Evolutionary conservation across 495 filamentous ascomycete species (phyloP).

Genomic region (Hypomontagnella monticulosa): DNA sequence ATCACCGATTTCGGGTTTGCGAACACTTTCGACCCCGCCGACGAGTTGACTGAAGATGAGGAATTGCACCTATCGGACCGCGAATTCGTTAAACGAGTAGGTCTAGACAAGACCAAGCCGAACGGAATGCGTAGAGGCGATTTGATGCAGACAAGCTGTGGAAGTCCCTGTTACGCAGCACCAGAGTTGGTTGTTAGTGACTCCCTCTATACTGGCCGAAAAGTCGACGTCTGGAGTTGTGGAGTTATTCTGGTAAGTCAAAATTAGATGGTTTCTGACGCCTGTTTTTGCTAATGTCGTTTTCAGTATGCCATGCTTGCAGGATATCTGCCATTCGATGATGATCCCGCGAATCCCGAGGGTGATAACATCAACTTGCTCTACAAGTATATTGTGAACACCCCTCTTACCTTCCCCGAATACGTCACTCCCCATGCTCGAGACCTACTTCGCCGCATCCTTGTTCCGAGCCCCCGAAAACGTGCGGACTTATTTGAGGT

Average conservation of each 20-base stretch:
- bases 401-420: slow-evolving; percentile 96
- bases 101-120: slow-evolving; percentile 70
- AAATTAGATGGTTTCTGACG: not conserved
- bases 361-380: slow-evolving; percentile 99
- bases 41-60: slow-evolving; percentile 89
- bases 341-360: slow-evolving; percentile 98
- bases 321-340: slow-evolving; percentile 98
- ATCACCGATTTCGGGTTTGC: slow-evolving; percentile 99
- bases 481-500: slow-evolving; percentile 97
- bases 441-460: slow-evolving; percentile 88
- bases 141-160: slow-evolving; percentile 84
- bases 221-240: slow-evolving; percentile 99
- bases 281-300: slow-evolving; percentile 29
- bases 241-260: slow-evolving; percentile 93
- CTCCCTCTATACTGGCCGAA: slow-evolving; percentile 94
- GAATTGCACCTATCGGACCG: slow-evolving; percentile 86
- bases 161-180: slow-evolving; percentile 92
- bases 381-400: slow-evolving; percentile 99
- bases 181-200: slow-evolving; percentile 98
- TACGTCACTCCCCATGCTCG: slow-evolving; percentile 98
- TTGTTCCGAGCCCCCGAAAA: slow-evolving; percentile 96
- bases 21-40: slow-evolving; percentile 91
- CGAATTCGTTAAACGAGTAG: slow-evolving; percentile 81
- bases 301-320: slow-evolving; percentile 97
- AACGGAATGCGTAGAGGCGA: slow-evolving; percentile 73